These are phyloP conservation scores for Podila epigama DNA, from an alignment of 192 early-diverging fungal genomes.

Conservation along the genomic window DNA sequence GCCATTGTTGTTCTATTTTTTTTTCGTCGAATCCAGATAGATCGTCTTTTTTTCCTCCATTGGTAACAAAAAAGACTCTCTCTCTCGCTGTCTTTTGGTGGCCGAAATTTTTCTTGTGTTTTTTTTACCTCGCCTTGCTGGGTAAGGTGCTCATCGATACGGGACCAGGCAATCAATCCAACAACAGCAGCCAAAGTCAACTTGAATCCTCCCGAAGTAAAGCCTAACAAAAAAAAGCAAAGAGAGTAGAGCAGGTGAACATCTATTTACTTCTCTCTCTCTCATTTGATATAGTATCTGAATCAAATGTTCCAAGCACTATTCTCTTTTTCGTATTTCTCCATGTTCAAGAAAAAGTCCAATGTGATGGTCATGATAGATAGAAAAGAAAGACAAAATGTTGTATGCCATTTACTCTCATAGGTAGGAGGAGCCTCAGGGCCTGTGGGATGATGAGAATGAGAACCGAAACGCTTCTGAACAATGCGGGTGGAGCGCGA, in stretches of 20 bases:
- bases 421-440: conserved; percentile 45
- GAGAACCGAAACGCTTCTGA: conserved; percentile 48
- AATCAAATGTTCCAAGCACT: background rate
- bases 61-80: too few relatives aligned
- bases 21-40: too few relatives aligned
- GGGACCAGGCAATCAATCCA: conserved; percentile 46
- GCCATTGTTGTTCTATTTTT: too few relatives aligned
- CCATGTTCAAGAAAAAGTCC: too few relatives aligned
- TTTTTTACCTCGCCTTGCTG: conserved; percentile 45
- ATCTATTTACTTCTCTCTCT: too few relatives aligned
- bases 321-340: too few relatives aligned
- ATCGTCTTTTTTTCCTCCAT: too few relatives aligned
- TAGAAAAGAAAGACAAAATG: background rate
- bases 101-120: too few relatives aligned
- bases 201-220: conserved; percentile 47
- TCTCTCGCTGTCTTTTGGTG: too few relatives aligned
- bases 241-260: background rate
- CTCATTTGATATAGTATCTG: background rate
- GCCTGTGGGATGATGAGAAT: conserved; percentile 24
- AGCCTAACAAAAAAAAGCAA: conserved; percentile 9
- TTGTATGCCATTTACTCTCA: conserved; percentile 20
- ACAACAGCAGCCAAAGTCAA: conserved; percentile 26
- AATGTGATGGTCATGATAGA: too few relatives aligned
- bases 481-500: conserved; percentile 42
- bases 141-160: conserved; percentile 48